phyloP scores from a whole-genome alignment of 208 protist species.

The Tetramitus jugosus region DNA sequence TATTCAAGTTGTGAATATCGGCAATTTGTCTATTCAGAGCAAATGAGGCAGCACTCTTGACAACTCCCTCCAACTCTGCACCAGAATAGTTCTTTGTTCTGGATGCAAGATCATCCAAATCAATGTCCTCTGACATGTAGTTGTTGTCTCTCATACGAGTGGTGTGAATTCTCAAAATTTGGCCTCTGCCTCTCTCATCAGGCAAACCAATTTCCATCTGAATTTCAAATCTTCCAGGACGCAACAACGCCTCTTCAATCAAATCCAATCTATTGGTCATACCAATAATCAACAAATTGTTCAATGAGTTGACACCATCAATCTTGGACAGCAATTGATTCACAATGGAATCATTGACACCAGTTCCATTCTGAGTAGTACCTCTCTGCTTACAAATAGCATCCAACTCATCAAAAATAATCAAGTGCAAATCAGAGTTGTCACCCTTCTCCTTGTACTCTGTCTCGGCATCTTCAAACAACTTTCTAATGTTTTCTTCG shows the following conservation, averaged over 20 bases:
- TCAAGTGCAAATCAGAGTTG: constrained; percentile 93
- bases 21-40: constrained; percentile 79
- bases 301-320: constrained; percentile 94
- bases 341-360: constrained; percentile 94
- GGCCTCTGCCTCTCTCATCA: constrained; percentile 87
- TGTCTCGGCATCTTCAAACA: constrained; percentile 94
- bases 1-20: constrained; percentile 54
- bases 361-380: constrained; percentile 75
- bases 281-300: constrained; percentile 99
- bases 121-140: constrained; percentile 75
- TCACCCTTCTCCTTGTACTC: constrained; percentile 83
- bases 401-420: constrained; percentile 99
- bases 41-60: constrained; percentile 67
- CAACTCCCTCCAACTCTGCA: constrained; percentile 85
- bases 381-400: constrained; percentile 96
- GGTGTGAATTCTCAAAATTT: constrained; percentile 99
- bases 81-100: constrained; percentile 97
- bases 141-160: constrained; percentile 74
- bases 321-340: constrained; percentile 99
- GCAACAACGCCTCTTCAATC: constrained; percentile 98
- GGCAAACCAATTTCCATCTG: constrained; percentile 95
- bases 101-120: constrained; percentile 77
- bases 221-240: constrained; percentile 97
- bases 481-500: constrained; percentile 98
- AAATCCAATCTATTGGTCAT: constrained; percentile 99